Percentiles rank a stretch among this genome's conserved stretches.
Evolutionary conservation across 768 basidiomycete genomes (phyloP).

Genomic region (Suillus paluster): DNA sequence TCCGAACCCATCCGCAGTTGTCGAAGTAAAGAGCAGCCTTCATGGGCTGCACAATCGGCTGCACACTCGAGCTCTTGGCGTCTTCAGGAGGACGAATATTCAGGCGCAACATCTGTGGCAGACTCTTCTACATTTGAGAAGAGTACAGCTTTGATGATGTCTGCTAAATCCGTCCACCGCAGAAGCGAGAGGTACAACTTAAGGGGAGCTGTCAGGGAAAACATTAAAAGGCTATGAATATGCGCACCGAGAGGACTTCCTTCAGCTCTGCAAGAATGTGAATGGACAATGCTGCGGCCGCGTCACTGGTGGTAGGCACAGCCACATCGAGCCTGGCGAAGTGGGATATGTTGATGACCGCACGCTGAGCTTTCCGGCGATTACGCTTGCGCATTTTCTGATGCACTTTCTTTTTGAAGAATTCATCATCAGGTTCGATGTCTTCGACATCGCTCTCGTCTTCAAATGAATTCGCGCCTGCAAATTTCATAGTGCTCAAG

Average conservation of each 20-base stretch:
- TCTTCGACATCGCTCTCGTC: too few relatives aligned
- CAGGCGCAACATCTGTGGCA: not conserved
- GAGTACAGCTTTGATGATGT: slow-evolving; percentile 7
- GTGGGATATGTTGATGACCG: slow-evolving; percentile 27
- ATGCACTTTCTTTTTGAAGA: slow-evolving; percentile 20
- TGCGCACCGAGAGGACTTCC: slow-evolving; percentile 33
- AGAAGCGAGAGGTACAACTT: slow-evolving; percentile 33
- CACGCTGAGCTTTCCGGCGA: slow-evolving; percentile 12
- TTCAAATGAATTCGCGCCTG: not conserved
- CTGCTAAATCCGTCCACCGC: slow-evolving; percentile 16
- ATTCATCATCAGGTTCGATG: slow-evolving; percentile 7
- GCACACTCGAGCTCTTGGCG: slow-evolving; percentile 26
- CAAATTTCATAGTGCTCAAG: slow-evolving; percentile 11
- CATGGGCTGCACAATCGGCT: slow-evolving; percentile 57
- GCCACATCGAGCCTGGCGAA: slow-evolving; percentile 33
- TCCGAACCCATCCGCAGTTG: slow-evolving; percentile 61
- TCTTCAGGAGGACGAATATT: not conserved
- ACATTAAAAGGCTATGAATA: not conserved
- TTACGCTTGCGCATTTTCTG: slow-evolving; percentile 32
- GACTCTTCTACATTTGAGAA: slow-evolving; percentile 1
- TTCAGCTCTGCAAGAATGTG: slow-evolving; percentile 31
- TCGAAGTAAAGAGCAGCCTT: slow-evolving; percentile 66
- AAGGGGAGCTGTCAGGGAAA: not conserved
- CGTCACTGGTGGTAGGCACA: slow-evolving; percentile 30
- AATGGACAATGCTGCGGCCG: slow-evolving; percentile 16